A percentile compares a stretch with the other conserved stretches of the same genome.
Evolutionary conservation across 768 basidiomycete genomes (phyloP).

Genomic region (Galerina marginata): DNA sequence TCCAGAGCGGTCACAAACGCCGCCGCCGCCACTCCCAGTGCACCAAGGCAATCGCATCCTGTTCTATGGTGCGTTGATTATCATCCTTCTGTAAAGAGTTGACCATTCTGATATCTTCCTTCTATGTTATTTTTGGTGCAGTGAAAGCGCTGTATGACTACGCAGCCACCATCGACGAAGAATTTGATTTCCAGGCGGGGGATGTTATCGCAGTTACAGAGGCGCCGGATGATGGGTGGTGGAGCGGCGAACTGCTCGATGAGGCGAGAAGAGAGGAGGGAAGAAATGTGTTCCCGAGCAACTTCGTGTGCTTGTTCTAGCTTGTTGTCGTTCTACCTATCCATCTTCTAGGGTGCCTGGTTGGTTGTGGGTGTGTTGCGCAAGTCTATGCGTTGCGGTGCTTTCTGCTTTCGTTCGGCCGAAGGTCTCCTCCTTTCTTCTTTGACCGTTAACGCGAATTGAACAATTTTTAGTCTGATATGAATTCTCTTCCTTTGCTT

Average conservation of each 20-base stretch:
- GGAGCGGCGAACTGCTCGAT: slow-evolving; percentile 88
- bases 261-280: slow-evolving; percentile 73
- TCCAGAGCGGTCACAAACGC: slow-evolving; percentile 29
- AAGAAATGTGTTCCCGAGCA: slow-evolving; percentile 84
- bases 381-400: neutral
- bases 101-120: neutral
- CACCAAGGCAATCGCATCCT: slow-evolving; percentile 56
- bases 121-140: slow-evolving; percentile 29
- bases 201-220: slow-evolving; percentile 96
- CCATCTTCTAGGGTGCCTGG: neutral
- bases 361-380: neutral
- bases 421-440: neutral
- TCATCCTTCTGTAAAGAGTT: neutral
- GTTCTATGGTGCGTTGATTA: slow-evolving; percentile 75
- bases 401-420: neutral
- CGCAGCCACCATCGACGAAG: slow-evolving; percentile 81
- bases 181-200: slow-evolving; percentile 95
- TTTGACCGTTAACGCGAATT: neutral
- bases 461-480: neutral
- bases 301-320: slow-evolving; percentile 82
- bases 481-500: neutral
- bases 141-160: slow-evolving; percentile 93
- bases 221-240: slow-evolving; percentile 98
- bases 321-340: neutral
- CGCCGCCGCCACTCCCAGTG: slow-evolving; percentile 31